These are phyloP conservation scores for Solanum chilense DNA, from an alignment of 257 asterid genomes.

Conservation along the genomic window DNA sequence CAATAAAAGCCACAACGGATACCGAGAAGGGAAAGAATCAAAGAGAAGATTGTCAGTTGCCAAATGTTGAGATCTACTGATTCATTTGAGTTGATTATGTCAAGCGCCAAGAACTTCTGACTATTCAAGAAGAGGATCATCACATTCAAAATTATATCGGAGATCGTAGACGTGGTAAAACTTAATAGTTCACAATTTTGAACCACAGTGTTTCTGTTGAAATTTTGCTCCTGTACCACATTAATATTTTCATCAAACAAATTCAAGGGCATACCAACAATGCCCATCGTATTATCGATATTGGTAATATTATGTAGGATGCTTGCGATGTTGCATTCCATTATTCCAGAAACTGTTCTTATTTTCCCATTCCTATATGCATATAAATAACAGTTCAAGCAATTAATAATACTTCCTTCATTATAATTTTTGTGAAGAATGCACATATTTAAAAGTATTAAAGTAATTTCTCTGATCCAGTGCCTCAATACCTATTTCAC, in stretches of 20 bases:
- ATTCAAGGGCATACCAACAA: neutral
- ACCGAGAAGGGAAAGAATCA: neutral
- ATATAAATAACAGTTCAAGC: neutral
- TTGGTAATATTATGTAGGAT: neutral
- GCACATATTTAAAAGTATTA: neutral
- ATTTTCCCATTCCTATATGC: neutral
- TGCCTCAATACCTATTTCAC: neutral
- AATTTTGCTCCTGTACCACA: neutral
- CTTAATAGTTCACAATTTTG: neutral
- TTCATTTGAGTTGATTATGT: neutral
- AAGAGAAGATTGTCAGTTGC: neutral
- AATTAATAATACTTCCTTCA: neutral
- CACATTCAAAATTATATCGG: neutral
- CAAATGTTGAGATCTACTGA: neutral
- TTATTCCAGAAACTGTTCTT: neutral
- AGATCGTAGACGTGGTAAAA: conserved; percentile 2
- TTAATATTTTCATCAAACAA: neutral
- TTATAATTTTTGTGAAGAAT: neutral
- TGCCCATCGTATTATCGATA: neutral
- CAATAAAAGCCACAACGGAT: neutral
- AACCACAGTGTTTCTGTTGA: neutral
- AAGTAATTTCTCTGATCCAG: neutral
- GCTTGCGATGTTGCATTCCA: neutral
- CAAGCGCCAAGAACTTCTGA: neutral
- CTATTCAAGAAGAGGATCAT: neutral